Percentiles rank a stretch among this genome's conserved stretches.
phyloP scores from a whole-genome alignment of 495 filamentous ascomycete genomes.

The Hyphodiscus hymeniophilus region DNA sequence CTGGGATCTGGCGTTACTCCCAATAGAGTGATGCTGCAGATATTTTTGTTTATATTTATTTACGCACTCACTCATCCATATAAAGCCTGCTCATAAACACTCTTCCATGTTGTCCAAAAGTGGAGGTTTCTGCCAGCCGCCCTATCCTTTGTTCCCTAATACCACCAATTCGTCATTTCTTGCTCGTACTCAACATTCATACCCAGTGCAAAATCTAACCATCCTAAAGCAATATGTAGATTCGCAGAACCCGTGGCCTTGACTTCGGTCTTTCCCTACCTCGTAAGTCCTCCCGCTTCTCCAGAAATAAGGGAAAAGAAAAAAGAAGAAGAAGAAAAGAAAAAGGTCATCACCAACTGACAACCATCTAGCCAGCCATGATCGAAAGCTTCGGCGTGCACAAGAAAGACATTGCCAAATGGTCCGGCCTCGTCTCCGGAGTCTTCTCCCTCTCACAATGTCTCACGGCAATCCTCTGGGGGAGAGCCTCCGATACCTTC shows the following conservation, averaged over 20 bases:
- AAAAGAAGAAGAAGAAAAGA: too few species aligned
- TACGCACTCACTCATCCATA: too few species aligned
- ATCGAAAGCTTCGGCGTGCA: constrained; percentile 71
- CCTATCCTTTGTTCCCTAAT: neutral
- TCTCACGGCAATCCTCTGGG: constrained; percentile 70
- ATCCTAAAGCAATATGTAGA: constrained; percentile 49
- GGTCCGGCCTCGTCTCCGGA: constrained; percentile 64
- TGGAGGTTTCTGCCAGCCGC: neutral
- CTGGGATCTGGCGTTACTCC: too few species aligned
- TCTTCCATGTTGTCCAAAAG: neutral
- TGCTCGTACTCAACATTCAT: too few species aligned
- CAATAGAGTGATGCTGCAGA: too few species aligned
- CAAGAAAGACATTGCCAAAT: constrained; percentile 64
- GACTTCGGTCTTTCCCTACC: constrained; percentile 82
- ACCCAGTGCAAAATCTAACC: too few species aligned
- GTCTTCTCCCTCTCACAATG: constrained; percentile 68
- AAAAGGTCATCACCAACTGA: too few species aligned
- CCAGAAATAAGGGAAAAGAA: too few species aligned
- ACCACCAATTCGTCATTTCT: neutral
- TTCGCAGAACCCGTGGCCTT: constrained; percentile 81
- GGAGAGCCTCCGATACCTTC: constrained; percentile 60
- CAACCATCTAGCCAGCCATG: constrained; percentile 86
- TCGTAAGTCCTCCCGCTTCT: constrained; percentile 27
- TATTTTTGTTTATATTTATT: too few species aligned
- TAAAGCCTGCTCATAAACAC: neutral